Evolutionary conservation across 1,284 basidiomycete genomes (phyloP).

Genomic region (Cerrena zonata): DNA sequence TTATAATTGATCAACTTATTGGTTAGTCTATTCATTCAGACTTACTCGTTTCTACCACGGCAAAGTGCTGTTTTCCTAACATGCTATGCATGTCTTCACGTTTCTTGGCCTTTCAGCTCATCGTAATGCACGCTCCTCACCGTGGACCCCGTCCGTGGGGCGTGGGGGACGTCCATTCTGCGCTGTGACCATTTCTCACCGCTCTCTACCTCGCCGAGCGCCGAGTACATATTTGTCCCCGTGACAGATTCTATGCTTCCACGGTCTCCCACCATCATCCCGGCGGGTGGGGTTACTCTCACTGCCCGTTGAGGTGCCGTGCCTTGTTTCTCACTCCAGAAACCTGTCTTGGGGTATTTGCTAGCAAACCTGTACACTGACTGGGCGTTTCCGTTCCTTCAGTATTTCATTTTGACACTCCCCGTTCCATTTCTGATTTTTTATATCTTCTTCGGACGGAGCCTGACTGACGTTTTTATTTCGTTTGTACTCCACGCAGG

Average conservation of each 20-base stretch:
- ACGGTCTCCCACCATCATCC: slow-evolving; percentile 4
- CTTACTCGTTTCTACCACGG: no score
- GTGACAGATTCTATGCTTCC: slow-evolving; percentile 1
- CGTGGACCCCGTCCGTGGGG: neutral
- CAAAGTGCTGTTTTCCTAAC: no score
- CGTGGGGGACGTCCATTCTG: neutral
- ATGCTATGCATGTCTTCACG: neutral
- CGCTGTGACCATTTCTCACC: neutral
- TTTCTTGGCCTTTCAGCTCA: neutral
- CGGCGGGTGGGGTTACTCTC: slow-evolving; percentile 3
- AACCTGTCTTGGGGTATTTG: slow-evolving; percentile 3
- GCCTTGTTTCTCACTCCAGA: slow-evolving; percentile 7
- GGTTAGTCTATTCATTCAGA: slow-evolving; percentile 5
- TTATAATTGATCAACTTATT: slow-evolving; percentile 9
- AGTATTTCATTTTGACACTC: neutral
- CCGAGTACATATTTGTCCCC: slow-evolving; percentile 3
- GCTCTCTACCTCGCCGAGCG: slow-evolving; percentile 3
- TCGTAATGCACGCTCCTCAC: neutral
- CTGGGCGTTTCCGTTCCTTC: neutral
- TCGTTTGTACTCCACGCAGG: slow-evolving; percentile 1
- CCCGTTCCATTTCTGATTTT: neutral
- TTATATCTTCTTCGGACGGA: neutral
- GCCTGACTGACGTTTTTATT: neutral
- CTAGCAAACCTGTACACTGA: neutral
- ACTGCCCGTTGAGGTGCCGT: neutral